Base-by-base conservation (phyloP, 441 rosid genomes). In the Erodium texanum region DNA sequence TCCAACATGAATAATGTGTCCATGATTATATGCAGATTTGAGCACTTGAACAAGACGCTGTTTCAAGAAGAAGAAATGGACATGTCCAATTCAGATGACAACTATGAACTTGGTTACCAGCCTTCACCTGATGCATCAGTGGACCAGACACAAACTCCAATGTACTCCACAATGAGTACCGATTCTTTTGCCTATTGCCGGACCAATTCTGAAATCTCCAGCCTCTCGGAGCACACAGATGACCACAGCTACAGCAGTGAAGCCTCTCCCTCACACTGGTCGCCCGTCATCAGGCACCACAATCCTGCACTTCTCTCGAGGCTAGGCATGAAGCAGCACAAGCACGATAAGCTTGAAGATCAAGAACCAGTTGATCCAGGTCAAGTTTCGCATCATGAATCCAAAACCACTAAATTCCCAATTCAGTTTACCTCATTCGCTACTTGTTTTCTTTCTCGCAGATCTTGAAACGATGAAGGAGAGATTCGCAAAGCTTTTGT, bases 221-320 rank as follows among this genome's bases (percentile, higher is more conserved):
- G 80, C 14, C 77, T 81, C 52, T 86, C 93, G 64, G 96, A 86
- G 32, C 83, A 81, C 6, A 52, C 75, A 20, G 92, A 89, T 67
- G 89, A 84, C 10, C 75, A 73, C 58, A 82, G 88, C 65, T 81
- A 64, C 74, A 82, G 82, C 58, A 82, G 89, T 68, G 96, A 87
- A 71, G 81, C 89, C 75, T 91, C 96, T 62, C 92, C 96, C 69
- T 75, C 63, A 64, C 73, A 78, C 32, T 91, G 96, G 94, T 84
- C 73, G 58, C 62, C 84, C 12, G 71, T 63, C 43, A 71, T 79
- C 41, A 82, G 79, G 68, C 72, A 12, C 56, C 56, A 48, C 11
- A 71, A 71, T 61, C 80, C 71, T 52, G 70, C 74, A 16, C 62
- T 62, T 52, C 69, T 82, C 24, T 32, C 69, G 64, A 79, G 68